A percentile compares a stretch with the other conserved stretches of the same genome.
Evolutionary conservation across 148 eudicot species (phyloP).

Genomic region (Silene latifolia): DNA sequence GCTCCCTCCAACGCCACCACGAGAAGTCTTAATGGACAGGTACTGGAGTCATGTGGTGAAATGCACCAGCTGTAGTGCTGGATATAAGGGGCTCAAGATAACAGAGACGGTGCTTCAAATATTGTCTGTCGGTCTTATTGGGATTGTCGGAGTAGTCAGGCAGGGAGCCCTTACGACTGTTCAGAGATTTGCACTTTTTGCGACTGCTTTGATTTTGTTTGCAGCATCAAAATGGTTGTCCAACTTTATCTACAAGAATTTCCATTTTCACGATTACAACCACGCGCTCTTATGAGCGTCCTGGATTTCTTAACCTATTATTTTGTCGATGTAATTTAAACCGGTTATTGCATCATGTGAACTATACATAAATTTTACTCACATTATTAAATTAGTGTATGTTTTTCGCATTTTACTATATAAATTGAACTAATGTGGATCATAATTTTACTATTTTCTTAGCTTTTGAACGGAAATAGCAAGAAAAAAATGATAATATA

Average conservation of each 20-base stretch:
- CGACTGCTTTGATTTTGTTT: slow-evolving; percentile 49
- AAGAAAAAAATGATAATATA: too few species aligned
- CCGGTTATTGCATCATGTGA: not conserved
- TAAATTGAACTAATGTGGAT: too few species aligned
- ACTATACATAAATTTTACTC: too few species aligned
- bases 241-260: slow-evolving; percentile 66
- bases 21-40: slow-evolving; percentile 79
- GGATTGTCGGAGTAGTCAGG: slow-evolving; percentile 47
- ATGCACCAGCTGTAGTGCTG: slow-evolving; percentile 64
- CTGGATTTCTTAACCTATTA: not conserved
- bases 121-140: slow-evolving; percentile 42
- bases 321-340: not conserved
- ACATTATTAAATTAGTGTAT: too few species aligned
- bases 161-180: slow-evolving; percentile 37
- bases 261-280: slow-evolving; percentile 76
- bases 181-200: slow-evolving; percentile 38
- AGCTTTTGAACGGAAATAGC: too few species aligned
- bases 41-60: slow-evolving; percentile 71
- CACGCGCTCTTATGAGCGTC: slow-evolving; percentile 45
- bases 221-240: slow-evolving; percentile 72
- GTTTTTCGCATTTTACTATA: too few species aligned
- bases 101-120: slow-evolving; percentile 50
- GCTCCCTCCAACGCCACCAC: slow-evolving; percentile 73
- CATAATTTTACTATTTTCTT: too few species aligned
- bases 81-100: slow-evolving; percentile 51